Conservation (phyloP, 441 rosid species). For the Gossypium schwendimanii region DNA sequence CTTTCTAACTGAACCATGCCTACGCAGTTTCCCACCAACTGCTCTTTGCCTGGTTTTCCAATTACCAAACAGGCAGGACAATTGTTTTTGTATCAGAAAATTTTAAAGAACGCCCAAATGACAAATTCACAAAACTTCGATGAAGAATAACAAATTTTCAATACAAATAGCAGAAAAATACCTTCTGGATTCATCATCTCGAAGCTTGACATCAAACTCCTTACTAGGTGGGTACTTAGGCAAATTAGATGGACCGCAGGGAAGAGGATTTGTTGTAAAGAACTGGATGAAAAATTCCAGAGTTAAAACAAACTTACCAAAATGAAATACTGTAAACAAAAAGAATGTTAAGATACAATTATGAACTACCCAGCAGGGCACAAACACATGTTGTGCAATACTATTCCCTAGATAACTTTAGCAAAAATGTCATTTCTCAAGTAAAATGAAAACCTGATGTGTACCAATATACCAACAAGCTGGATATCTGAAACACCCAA, state of each 20-base stretch:
- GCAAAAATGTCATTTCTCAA: not conserved
- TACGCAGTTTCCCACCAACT: slow-evolving; percentile 30
- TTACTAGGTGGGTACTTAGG: slow-evolving; percentile 78
- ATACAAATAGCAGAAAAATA: slow-evolving; percentile 15
- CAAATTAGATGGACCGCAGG: slow-evolving; percentile 67
- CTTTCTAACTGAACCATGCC: slow-evolving; percentile 32
- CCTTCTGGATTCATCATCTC: slow-evolving; percentile 67
- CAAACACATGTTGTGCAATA: not conserved
- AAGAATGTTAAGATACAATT: not conserved
- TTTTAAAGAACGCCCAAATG: not conserved
- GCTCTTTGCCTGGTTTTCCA: slow-evolving; percentile 38
- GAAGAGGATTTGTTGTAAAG: slow-evolving; percentile 66
- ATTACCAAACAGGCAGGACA: slow-evolving; percentile 4
- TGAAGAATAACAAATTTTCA: not conserved
- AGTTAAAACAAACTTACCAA: not conserved
- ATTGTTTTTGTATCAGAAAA: not conserved
- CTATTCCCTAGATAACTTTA: not conserved
- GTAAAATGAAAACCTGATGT: not conserved
- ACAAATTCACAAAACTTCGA: not conserved
- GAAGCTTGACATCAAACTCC: slow-evolving; percentile 67
- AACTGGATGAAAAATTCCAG: slow-evolving; percentile 37
- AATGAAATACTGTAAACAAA: not conserved
- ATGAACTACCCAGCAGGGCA: not conserved
- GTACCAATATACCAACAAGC: not conserved
- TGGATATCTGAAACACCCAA: not conserved